Base-by-base conservation (phyloP, 208 protist species). In the Wallacemonas sp. region DNA sequence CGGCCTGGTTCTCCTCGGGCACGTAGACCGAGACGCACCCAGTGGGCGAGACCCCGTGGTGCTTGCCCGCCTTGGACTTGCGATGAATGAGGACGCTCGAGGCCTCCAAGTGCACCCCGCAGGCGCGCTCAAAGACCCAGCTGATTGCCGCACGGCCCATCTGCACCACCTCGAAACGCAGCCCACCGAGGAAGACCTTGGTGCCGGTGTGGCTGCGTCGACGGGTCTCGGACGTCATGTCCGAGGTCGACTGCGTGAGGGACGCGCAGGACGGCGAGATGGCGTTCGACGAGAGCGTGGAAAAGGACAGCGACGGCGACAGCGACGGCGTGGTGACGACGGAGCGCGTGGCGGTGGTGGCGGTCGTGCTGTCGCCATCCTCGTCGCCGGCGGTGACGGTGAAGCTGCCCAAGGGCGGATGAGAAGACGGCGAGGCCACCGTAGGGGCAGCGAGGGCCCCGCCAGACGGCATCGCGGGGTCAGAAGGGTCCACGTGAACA, bases 91-190 rank as follows among this genome's bases (percentile, higher is more conserved):
- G 72, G 69, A 94, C 90, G 41, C 67, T 75, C 7, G 42, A 70
- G 10, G 69, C 68, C 31, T 68, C 79, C 20, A 94, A 62, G 14
- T 66, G 78, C 38, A 94, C 83, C 2, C 84, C 81, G 45, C 81
- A 91, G 10, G 74, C 75, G 1, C 69, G 61, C 33, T 88, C 70
- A 39, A 94, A 86, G 26, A 94, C 75, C 86, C 89, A 94, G 69
- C 74, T 72, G 33, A 94, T 77, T 25, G 76, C 74, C 38, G 83
- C 79, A 29, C 86, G 77, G 45, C 86, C 86, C 46, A 61, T 70
- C 61, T 92, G 88, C 25, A 94, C 80, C n/a, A 94, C 81, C 76
- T 94, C 89, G 68, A 91, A 94, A 32, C 89, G 89, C 61, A 94
- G 68, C 22, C 86, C 86, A 26, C 89, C 89, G 41, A 94, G 65